Base-by-base conservation (phyloP, 371 early-diverging fungal genomes). In the Mortierella sp. region DNA sequence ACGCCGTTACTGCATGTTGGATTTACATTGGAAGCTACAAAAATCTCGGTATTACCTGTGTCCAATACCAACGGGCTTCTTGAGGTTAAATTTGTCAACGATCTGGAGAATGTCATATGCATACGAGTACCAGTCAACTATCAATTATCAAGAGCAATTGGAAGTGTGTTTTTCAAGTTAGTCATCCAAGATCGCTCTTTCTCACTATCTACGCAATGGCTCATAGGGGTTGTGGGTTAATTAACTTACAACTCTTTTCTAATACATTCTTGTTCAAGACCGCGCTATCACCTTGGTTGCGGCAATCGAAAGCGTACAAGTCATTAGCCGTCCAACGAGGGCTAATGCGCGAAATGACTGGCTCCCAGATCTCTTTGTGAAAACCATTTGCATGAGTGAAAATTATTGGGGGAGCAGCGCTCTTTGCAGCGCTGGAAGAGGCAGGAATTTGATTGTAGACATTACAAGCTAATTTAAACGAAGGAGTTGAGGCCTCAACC, bases 311-410 rank as follows among this genome's bases (percentile, higher is more conserved):
- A 2, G 80, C 80, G 49, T 79, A 79, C 70, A 79, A 67, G 23
- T 73, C 74, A 12, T 68, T 29, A 6, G 62, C 32, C 9, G 56
- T 60, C 80, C 80, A 79, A 10, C 64, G 74, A 22, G 67, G 51
- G 22, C 49, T 66, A 57, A 79, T 5, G 4, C 80, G 74, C 12
- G 51, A 23, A 28, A 79, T 74, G 59, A 79, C 74, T 9, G 80
- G 80, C 64, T 79, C 80, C 74, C 80, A 79, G 15, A 70, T 73
- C 49, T 79, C 80, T 34, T 79, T 79, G 40, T 69, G 69, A 55
- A 79, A 79, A 5, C 80, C 80, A 34, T 79, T 79, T 9, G 80
- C 80, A 60, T 79, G 80, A 13, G 80, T 61, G 23, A 79, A 79
- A 51, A 79, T 51, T 34, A 67, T 59, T 5, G 74, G 70, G 0